Conservation (phyloP, 1,139 yeast genomes). For the Suzukiozyma palmioleophila region DNA sequence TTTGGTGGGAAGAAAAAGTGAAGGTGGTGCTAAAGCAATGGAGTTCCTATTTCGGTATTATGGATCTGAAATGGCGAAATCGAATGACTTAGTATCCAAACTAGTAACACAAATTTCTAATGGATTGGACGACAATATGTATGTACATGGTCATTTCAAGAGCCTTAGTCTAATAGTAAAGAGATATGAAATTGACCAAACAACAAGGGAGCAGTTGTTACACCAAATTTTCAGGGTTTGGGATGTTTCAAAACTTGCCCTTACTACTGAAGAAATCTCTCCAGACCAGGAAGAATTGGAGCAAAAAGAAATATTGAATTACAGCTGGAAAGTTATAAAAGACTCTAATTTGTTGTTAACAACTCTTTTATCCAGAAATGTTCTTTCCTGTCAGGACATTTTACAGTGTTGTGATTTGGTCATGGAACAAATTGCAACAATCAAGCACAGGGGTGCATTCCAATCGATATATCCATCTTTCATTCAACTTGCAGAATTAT, state of each 20-base stretch:
- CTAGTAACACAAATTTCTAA: constrained; percentile 1
- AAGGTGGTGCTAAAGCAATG: constrained; percentile 64
- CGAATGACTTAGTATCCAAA: constrained; percentile 1
- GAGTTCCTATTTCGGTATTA: constrained; percentile 7
- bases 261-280: constrained; percentile 35
- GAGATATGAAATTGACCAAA: constrained; percentile 10
- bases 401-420: constrained; percentile 35
- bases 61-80: background rate
- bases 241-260: constrained; percentile 48
- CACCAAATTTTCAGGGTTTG: constrained; percentile 39
- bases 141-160: constrained; percentile 62
- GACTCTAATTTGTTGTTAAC: constrained; percentile 15
- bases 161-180: constrained; percentile 50
- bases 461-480: constrained; percentile 83
- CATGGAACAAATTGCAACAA: constrained; percentile 62
- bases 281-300: constrained; percentile 59
- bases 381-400: constrained; percentile 17
- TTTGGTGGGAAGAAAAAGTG: constrained; percentile 68
- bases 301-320: constrained; percentile 57
- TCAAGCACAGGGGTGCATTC: constrained; percentile 89
- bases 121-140: background rate
- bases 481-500: constrained; percentile 53
- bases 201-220: constrained; percentile 5
- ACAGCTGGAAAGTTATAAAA: constrained; percentile 83
- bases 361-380: constrained; percentile 3